phyloP scores from a whole-genome alignment of 306 rosid species.

The Trifolium subterraneum region DNA sequence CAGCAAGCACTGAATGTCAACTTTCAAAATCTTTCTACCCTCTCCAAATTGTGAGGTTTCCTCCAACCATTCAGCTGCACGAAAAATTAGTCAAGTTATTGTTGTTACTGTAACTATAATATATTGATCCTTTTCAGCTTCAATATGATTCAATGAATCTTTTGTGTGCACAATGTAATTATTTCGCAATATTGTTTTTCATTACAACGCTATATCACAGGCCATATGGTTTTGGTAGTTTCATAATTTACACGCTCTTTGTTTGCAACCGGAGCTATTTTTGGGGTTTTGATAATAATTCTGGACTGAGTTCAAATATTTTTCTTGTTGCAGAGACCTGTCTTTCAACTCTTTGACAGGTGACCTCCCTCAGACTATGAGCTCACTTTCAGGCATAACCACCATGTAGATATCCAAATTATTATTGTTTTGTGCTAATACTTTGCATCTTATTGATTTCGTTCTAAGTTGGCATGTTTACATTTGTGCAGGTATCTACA shows the following conservation, averaged over 20 bases:
- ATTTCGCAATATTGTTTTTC: slow-evolving; percentile 35
- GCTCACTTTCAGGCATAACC: slow-evolving; percentile 73
- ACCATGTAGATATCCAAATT: slow-evolving; percentile 60
- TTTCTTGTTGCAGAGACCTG: slow-evolving; percentile 79
- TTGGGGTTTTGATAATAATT: slow-evolving; percentile 32
- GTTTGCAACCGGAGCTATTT: slow-evolving; percentile 15
- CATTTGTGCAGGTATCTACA: slow-evolving; percentile 70
- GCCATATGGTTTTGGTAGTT: slow-evolving; percentile 26
- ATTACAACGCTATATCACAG: slow-evolving; percentile 20
- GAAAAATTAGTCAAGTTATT: slow-evolving; percentile 30
- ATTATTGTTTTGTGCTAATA: slow-evolving; percentile 24
- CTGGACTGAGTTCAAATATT: slow-evolving; percentile 20
- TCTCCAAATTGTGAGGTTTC: slow-evolving; percentile 76
- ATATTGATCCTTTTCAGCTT: slow-evolving; percentile 22
- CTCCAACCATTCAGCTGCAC: slow-evolving; percentile 35
- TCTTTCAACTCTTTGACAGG: slow-evolving; percentile 80
- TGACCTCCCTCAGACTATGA: slow-evolving; percentile 83
- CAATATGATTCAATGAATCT: neutral
- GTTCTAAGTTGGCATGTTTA: slow-evolving; percentile 43
- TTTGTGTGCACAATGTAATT: slow-evolving; percentile 2
- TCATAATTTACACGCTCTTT: slow-evolving; percentile 7
- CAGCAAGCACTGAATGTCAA: slow-evolving; percentile 67
- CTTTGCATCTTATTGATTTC: slow-evolving; percentile 44
- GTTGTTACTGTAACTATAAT: slow-evolving; percentile 25
- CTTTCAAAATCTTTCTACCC: slow-evolving; percentile 69